Conservation (phyloP, 441 rosid species). For the Omphalea diandra region DNA sequence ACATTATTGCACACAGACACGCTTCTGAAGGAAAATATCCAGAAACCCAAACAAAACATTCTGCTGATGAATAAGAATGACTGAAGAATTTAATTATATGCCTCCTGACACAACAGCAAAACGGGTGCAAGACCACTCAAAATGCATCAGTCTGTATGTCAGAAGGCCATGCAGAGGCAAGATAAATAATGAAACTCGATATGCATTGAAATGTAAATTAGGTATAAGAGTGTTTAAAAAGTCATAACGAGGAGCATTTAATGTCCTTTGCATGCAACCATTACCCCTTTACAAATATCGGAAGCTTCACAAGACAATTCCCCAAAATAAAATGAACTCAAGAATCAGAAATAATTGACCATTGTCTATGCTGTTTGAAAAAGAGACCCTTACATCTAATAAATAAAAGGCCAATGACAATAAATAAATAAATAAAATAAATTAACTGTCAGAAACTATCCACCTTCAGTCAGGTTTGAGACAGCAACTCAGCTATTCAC, state of each 20-base stretch:
- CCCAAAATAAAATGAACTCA: no score
- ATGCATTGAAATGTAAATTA: no score
- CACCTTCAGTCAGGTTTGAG: neutral
- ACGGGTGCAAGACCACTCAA: no score
- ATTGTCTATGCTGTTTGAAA: no score
- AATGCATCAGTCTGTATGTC: no score
- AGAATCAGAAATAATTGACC: no score
- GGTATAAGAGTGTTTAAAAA: no score
- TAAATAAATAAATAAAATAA: no score
- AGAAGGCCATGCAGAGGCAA: no score
- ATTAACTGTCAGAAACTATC: neutral
- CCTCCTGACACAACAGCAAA: no score
- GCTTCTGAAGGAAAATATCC: neutral
- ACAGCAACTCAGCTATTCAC: neutral
- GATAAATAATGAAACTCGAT: neutral
- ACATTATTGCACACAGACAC: neutral
- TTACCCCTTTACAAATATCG: neutral
- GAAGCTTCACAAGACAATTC: neutral
- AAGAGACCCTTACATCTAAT: no score
- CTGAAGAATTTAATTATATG: no score
- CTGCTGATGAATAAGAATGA: neutral
- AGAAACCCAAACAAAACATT: neutral
- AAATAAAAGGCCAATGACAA: neutral
- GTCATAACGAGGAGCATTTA: neutral
- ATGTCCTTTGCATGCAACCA: neutral